phyloP scores from a whole-genome alignment of 129 eudicot species.

The carrot (Daucus carota) region DH1_v3.0 NC_030386.2:18988501-18989000 shows the following conservation, averaged over 20 bases:
- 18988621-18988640: slow-evolving; percentile 75
- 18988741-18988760: slow-evolving; percentile 51
- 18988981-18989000: too few species aligned
- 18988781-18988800: slow-evolving; percentile 55
- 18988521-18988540: slow-evolving; percentile 38
- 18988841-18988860: slow-evolving; percentile 10
- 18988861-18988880: slow-evolving; percentile 46
- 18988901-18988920: neutral
- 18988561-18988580: slow-evolving; percentile 77
- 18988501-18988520: slow-evolving; percentile 6
- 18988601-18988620: slow-evolving; percentile 63
- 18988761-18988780: slow-evolving; percentile 47
- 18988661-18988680: slow-evolving; percentile 58
- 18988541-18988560: slow-evolving; percentile 65
- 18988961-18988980: too few species aligned
- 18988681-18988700: neutral
- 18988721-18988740: slow-evolving; percentile 9
- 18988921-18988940: neutral
- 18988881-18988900: slow-evolving; percentile 45
- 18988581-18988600: slow-evolving; percentile 74
- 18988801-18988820: slow-evolving; percentile 74
- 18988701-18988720: neutral
- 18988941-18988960: too few species aligned
- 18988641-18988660: slow-evolving; percentile 62
- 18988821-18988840: slow-evolving; percentile 64